Conservation (phyloP, 305 asterid species). For the Fraxinus angustifolia region DNA sequence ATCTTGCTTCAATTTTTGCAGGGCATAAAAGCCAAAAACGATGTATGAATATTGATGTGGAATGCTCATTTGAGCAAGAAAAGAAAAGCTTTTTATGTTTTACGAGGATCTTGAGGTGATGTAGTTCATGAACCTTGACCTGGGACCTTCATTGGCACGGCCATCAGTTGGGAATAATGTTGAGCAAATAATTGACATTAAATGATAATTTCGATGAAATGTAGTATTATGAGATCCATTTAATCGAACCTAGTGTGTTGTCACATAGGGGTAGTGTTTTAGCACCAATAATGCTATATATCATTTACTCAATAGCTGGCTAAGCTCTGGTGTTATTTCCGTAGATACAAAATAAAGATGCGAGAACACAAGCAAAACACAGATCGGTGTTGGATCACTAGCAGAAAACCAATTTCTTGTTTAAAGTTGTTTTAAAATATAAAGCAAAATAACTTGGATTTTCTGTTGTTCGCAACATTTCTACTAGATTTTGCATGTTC, state of each 20-base stretch:
- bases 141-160: neutral
- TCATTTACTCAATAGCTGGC: neutral
- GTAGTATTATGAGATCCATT: neutral
- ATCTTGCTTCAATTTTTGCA: neutral
- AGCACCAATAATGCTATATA: neutral
- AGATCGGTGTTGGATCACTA: neutral
- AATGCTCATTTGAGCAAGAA: neutral
- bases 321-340: neutral
- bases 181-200: neutral
- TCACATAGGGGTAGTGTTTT: no score
- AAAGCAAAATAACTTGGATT: neutral
- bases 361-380: neutral
- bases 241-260: neutral
- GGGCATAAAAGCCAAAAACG: neutral
- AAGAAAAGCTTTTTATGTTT: neutral
- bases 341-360: neutral
- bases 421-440: neutral
- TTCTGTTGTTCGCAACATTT: neutral
- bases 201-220: neutral
- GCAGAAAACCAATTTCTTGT: neutral
- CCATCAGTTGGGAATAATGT: neutral
- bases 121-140: neutral
- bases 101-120: neutral
- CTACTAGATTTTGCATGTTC: neutral
- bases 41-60: neutral